Evolutionary conservation across 371 early-diverging fungal species (phyloP).

Genomic region (Mucor irregularis): DNA sequence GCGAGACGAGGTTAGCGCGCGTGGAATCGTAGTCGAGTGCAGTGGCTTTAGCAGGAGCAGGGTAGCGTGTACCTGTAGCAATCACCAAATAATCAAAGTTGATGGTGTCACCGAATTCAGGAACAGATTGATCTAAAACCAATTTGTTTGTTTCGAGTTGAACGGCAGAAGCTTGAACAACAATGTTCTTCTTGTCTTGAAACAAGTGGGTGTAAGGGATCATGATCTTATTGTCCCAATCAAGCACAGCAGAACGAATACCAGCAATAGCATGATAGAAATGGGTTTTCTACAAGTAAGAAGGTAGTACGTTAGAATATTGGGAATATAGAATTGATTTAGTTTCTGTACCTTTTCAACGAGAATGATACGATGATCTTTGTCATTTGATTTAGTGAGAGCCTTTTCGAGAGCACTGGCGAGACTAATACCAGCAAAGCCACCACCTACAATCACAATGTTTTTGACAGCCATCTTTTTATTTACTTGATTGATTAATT

Average conservation of each 20-base stretch:
- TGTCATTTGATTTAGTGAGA: neutral
- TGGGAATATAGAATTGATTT: neutral
- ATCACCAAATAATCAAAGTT: constrained; percentile 26
- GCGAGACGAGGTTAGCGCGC: constrained; percentile 19
- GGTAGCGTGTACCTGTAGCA: constrained; percentile 31
- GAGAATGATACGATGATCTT: constrained; percentile 27
- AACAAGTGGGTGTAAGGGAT: constrained; percentile 37
- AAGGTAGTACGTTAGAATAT: neutral
- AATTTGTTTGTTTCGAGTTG: constrained; percentile 16
- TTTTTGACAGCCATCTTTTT: constrained; percentile 17
- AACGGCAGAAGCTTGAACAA: constrained; percentile 30
- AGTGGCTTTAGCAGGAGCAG: constrained; percentile 20
- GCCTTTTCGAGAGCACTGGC: constrained; percentile 29
- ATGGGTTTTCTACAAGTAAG: constrained; percentile 25
- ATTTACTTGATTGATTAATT: neutral
- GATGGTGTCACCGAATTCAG: constrained; percentile 14
- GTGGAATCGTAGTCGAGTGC: constrained; percentile 22
- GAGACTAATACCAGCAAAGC: constrained; percentile 32
- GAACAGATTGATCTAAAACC: constrained; percentile 15
- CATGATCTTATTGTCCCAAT: constrained; percentile 22
- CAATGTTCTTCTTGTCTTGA: constrained; percentile 18
- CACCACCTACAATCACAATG: constrained; percentile 43
- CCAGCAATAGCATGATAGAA: constrained; percentile 37
- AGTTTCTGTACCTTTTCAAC: constrained; percentile 34
- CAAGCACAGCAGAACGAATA: constrained; percentile 25